Evolutionary conservation across 176 grass and related monocot genomes (phyloP).

Genomic region (Luzula sylvatica): DNA sequence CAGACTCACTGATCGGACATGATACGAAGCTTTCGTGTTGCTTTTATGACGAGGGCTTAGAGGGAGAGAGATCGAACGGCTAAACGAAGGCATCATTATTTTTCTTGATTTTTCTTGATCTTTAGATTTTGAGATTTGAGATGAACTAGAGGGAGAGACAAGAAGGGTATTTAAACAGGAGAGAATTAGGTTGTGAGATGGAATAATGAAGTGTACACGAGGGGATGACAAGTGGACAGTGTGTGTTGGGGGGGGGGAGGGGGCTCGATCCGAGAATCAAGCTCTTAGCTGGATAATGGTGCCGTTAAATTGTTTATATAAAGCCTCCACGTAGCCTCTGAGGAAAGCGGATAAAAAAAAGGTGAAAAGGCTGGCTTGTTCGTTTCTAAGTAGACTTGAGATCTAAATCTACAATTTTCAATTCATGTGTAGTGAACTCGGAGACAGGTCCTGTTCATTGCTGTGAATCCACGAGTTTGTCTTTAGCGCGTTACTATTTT

Average conservation of each 20-base stretch:
- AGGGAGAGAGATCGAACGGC: slow-evolving; percentile 47
- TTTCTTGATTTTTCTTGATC: background rate
- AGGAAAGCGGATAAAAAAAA: too few relatives aligned
- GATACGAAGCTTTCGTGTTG: background rate
- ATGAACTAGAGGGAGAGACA: background rate
- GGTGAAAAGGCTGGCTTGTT: too few relatives aligned
- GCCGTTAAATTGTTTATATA: too few relatives aligned
- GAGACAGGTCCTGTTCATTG: too few relatives aligned
- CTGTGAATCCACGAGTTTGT: too few relatives aligned
- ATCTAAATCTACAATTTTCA: too few relatives aligned
- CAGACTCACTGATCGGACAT: slow-evolving; percentile 45
- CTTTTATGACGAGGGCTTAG: background rate
- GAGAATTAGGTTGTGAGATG: background rate
- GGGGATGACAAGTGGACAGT: too few relatives aligned
- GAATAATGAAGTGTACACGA: slow-evolving; percentile 4
- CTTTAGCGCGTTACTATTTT: too few relatives aligned
- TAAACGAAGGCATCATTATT: slow-evolving; percentile 2
- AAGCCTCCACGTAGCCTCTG: too few relatives aligned
- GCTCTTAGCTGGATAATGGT: background rate
- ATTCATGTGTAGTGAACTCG: too few relatives aligned
- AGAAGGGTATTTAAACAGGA: slow-evolving; percentile 2
- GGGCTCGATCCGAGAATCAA: slow-evolving; percentile 37
- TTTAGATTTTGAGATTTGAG: background rate
- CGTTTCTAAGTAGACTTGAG: too few relatives aligned
- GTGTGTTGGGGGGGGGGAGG: slow-evolving; percentile 10